Evolutionary conservation across 1,284 basidiomycete genomes (phyloP), one percentile per base, ranked within the genome.

Genomic region (Anthracocystis setariae): DNA sequence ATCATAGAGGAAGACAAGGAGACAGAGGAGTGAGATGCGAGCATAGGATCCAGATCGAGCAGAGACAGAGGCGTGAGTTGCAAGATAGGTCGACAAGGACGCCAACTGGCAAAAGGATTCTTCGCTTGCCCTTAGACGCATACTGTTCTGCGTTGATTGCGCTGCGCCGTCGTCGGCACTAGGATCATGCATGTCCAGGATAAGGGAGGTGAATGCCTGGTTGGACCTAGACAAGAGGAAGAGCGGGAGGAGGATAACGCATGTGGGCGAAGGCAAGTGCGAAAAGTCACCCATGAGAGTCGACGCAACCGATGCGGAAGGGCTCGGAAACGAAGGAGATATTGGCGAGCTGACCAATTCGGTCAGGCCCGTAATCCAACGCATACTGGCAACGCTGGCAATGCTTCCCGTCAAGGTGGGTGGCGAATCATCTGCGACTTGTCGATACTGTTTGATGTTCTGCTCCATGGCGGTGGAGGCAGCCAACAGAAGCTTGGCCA

Each of bases 31-130:
- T 3, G 56, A 33, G 8, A 73, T 56, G 20, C 75, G 71, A 0
- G 74, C 63, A 32, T 77, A 79, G 3, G 70, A 66, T 5, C 48
- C 50, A 0, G 74, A 74, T 8, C 76, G 74, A 3, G 60, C 32
- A 18, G 63, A 70, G 40, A 65, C 57, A 4, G 74, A 68, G 3
- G 74, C 72, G 38, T 79, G 74, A 5, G 74, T 73, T 2, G 69
- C 68, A 5, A 79, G 56, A 37, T 78, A 79, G 33, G 78, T 73
- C 5, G 74, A 40, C 8, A 79, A 46, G 13, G 76, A 73, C 18
- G 70, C 73, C 18, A 79, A 38, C 4, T 64, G 50, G 48, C 63
- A 55, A 43, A 64, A 74, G 1, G 65, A 62, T 25, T 62, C 55
- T 29, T 58, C 27, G n/a, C 58, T 49, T 8, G 63, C 64, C 45